Conservation (phyloP, 2,329 filamentous ascomycete genomes). For the Penicillium sp. region DNA sequence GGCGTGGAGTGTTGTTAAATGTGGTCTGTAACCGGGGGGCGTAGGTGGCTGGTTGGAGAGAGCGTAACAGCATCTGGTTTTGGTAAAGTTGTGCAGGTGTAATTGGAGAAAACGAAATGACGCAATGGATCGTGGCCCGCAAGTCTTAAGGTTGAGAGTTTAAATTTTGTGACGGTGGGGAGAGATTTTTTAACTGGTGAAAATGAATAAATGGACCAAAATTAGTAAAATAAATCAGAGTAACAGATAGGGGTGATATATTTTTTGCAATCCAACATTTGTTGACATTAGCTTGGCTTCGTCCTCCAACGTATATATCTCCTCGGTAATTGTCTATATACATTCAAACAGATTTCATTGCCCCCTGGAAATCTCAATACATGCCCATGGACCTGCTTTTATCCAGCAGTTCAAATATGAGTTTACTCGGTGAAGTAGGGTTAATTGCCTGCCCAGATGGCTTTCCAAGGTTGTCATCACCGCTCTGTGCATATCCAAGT, state of each 20-base stretch:
- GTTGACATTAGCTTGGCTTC: no score
- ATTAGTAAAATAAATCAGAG: not conserved
- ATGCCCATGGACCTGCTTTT: no score
- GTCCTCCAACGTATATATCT: no score
- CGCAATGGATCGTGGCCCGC: constrained; percentile 21
- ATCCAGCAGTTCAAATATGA: no score
- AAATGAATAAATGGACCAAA: not conserved
- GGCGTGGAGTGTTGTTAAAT: not conserved
- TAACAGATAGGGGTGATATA: not conserved
- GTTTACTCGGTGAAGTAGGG: no score
- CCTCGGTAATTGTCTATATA: no score
- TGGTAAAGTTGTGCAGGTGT: constrained; percentile 2
- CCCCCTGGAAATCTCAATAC: no score
- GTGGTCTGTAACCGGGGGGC: not conserved
- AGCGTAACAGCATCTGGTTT: not conserved
- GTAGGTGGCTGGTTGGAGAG: not conserved
- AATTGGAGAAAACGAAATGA: constrained; percentile 20
- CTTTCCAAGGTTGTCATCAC: no score
- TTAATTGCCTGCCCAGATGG: no score
- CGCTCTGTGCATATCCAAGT: no score
- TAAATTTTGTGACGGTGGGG: not conserved
- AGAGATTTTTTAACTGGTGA: not conserved
- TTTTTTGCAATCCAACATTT: not conserved
- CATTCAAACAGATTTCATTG: no score
- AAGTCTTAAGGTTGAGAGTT: not conserved